A percentile compares a stretch with the other conserved stretches of the same genome.
These are phyloP conservation scores for Aegilops sharonensis DNA, from an alignment of 176 grass and related monocot species.

Conservation along the genomic window DNA sequence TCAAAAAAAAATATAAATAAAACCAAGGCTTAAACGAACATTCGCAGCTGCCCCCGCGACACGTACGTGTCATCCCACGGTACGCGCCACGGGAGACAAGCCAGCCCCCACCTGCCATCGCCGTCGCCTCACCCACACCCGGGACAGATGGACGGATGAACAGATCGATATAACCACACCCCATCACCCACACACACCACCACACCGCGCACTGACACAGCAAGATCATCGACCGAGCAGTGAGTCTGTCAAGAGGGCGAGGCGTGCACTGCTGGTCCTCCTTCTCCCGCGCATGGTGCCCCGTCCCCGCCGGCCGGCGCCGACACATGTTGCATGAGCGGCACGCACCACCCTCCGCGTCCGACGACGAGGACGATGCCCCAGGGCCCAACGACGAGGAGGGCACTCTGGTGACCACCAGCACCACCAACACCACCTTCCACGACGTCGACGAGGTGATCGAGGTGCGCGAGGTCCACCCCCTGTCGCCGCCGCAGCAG, in stretches of 20 bases:
- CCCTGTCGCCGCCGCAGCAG: conserved; percentile 27
- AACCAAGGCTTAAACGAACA: too few relatives aligned
- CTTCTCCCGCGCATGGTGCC: conserved; percentile 22
- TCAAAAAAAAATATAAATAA: too few relatives aligned
- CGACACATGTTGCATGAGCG: conserved; percentile 60
- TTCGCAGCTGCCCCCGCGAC: background rate
- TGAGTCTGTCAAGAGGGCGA: background rate
- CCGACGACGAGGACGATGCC: conserved; percentile 9
- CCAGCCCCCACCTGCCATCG: background rate
- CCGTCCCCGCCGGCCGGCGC: background rate
- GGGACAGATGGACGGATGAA: background rate
- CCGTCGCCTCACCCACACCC: background rate
- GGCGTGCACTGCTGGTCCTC: background rate
- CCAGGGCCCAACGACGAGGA: background rate
- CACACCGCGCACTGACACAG: background rate
- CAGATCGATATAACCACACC: conserved; percentile 8
- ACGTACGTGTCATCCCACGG: conserved; percentile 36
- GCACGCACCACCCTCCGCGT: conserved; percentile 24
- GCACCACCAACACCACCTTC: conserved; percentile 17
- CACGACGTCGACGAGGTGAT: conserved; percentile 43
- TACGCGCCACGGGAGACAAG: conserved; percentile 32
- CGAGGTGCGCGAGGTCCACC: conserved; percentile 83
- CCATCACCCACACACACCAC: background rate
- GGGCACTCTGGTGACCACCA: background rate
- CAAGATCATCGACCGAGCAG: background rate